Conservation (phyloP, 768 basidiomycete species). For the Lenzites betulinus region DNA sequence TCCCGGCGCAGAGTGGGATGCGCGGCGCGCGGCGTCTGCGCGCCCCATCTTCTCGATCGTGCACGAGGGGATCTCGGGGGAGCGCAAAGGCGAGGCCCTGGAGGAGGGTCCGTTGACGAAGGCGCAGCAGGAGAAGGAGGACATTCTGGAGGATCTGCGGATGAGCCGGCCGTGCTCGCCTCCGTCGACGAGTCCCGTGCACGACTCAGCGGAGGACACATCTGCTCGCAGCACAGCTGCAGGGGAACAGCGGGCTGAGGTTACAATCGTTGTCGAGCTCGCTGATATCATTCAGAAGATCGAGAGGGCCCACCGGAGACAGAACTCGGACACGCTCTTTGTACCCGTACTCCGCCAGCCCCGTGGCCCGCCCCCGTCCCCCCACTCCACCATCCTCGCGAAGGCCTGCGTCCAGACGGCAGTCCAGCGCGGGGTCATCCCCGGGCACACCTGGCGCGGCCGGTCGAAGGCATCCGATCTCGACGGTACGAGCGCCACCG, state of each 20-base stretch:
- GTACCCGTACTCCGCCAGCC: not conserved
- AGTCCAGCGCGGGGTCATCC: not conserved
- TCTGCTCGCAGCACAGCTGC: too few species aligned
- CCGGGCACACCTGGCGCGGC: conserved; percentile 8
- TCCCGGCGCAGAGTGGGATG: not conserved
- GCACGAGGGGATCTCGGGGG: not conserved
- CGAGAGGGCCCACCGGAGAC: not conserved
- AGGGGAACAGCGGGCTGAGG: too few species aligned
- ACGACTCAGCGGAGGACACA: not conserved
- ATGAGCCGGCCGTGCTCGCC: not conserved
- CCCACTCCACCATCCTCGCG: not conserved
- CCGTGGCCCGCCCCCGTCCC: not conserved
- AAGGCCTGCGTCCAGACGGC: not conserved
- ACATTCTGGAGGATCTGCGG: conserved; percentile 1
- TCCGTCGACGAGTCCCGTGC: not conserved
- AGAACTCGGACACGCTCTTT: not conserved
- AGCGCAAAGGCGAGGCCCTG: not conserved
- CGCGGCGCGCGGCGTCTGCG: not conserved
- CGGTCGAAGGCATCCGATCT: not conserved
- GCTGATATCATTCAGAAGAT: not conserved
- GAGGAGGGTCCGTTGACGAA: not conserved
- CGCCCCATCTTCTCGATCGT: not conserved
- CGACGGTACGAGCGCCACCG: not conserved
- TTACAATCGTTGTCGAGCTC: too few species aligned
- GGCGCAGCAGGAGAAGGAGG: not conserved